Base-by-base conservation (phyloP, 495 filamentous ascomycete species). In the Hyaloscypha finlandica region DNA sequence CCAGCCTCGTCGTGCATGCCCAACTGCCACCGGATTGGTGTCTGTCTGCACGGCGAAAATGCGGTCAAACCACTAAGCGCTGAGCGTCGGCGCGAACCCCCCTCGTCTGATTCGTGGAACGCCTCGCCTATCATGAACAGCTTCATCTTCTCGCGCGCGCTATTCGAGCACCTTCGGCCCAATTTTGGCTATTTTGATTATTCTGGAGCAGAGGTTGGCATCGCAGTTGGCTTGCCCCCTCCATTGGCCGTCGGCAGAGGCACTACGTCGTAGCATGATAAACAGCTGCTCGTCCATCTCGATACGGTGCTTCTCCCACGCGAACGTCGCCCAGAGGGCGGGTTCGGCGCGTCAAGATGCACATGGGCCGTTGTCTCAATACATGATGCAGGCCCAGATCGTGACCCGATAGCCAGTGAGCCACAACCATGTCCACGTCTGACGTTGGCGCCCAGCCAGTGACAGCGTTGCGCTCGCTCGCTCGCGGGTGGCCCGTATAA, bases 401-500 rank as follows among this genome's bases (percentile, higher is more conserved):
- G 39, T 54, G 60, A 35, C 57, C 53, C 39, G 42, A 51, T 9
- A 39, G 35, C 45, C 37, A 58, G 16, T 42, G 1, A 22, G 42
- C 56, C 42, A 39, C 53, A 64, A 19, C 45, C 57, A 58, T 61
- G 52, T 30, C 51, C 60, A 51, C 69, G 67, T 64, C 45, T 63
- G 59, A 31, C 35, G 25, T 72, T 65, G 56, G 70, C 70, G 67
- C 70, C 25, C 60, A 59, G 31, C 70, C 60, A 67, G 63, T 69
- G 58, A 54, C 45, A 65, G 68, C 53, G 42, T 61, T 33, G 54
- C 66, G 54, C 63, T 65, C 9, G 53, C 33, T 39, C n/a, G 22
- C 56, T 22, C 20, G n/a, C 29, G 19, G 32, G 25, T 59, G 60
- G 37, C 8, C 37, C 45, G 71, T 77, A 79, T 77, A 77, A 68